Evolutionary conservation across 2,329 filamentous ascomycete genomes (phyloP), one percentile per base, ranked within the genome.

Genomic region (Mycosphaerella sp.): DNA sequence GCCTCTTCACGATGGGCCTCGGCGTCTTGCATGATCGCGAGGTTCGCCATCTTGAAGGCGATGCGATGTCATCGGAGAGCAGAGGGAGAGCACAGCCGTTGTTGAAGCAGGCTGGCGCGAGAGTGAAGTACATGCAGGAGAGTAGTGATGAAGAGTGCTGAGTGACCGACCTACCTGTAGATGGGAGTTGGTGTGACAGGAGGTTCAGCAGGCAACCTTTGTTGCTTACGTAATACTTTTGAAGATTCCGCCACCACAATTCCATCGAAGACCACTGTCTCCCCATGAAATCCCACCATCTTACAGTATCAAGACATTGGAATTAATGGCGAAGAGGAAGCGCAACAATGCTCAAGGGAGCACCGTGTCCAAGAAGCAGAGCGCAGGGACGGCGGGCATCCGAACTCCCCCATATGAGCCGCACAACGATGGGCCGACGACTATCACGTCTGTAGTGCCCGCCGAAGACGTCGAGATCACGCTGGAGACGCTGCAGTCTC

Each of bases 401-500:
- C 45, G 45, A 8, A 40, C 39, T 13, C 42, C 50, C 14, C 50
- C 53, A 2, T 44, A 44, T 16, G 53, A 50, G 25, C 27, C 40
- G 10, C 30, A 34, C 17, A 43, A 30, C 12, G 44, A 17, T 14
- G 44, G 44, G 35, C 50, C 53, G 14, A 43, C 44, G 12, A 41
- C 30, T 25, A 37, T 32, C 13, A 17, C 25, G 25, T 52, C 53
- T 3, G 50, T 55, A 21, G 53, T 53, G 21, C 50, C 50, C 9
- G 50, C 46, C 13, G 82, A 85, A 58, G 84, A 87, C 56, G 73
- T 87, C 49, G 83, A 85, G 41, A 79, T 86, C 50, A 75, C 82
- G 1, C 74, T 85, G 50, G 84, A 86, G 28, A 86, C 82, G 0
- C 73, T 87, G 25, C 72, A 70, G 1, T 74, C 78, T 0, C 73